phyloP scores from a whole-genome alignment of 306 rosid species.

The Lablab purpureus region DNA sequence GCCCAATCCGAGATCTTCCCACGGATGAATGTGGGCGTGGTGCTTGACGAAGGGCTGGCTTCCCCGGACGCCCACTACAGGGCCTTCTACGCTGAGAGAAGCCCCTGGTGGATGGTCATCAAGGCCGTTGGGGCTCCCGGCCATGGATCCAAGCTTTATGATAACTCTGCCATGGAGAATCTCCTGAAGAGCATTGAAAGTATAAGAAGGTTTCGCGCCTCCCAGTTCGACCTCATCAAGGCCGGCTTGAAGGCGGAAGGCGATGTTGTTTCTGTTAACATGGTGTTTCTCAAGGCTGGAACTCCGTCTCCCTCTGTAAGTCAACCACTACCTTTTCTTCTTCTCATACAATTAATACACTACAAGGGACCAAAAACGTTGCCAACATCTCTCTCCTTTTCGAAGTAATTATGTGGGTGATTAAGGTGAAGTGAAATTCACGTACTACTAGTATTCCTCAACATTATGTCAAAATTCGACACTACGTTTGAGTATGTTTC shows the following conservation, averaged over 20 bases:
- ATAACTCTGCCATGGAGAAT: slow-evolving; percentile 93
- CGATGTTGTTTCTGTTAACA: slow-evolving; percentile 82
- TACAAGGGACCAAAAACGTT: too few relatives aligned
- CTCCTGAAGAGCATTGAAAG: slow-evolving; percentile 84
- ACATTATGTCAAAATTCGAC: not conserved
- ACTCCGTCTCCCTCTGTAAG: slow-evolving; percentile 91
- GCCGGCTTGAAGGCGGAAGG: slow-evolving; percentile 85
- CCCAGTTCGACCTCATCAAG: slow-evolving; percentile 87
- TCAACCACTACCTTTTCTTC: slow-evolving; percentile 17
- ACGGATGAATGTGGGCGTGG: slow-evolving; percentile 74
- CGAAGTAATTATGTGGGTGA: not conserved
- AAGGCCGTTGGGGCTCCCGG: slow-evolving; percentile 92
- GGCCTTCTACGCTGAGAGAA: slow-evolving; percentile 81
- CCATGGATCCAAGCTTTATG: slow-evolving; percentile 95
- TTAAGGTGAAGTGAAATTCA: not conserved
- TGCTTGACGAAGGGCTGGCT: slow-evolving; percentile 93
- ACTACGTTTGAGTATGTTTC: not conserved
- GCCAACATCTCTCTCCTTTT: too few relatives aligned
- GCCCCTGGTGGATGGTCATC: slow-evolving; percentile 87
- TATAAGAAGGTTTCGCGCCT: slow-evolving; percentile 78
- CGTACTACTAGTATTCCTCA: not conserved
- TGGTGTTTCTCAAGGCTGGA: slow-evolving; percentile 89
- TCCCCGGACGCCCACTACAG: slow-evolving; percentile 71
- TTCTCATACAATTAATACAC: too few relatives aligned
- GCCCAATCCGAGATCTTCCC: slow-evolving; percentile 59